These are phyloP conservation scores for Phialocephala subalpina DNA, from an alignment of 2,329 filamentous ascomycete genomes.

Conservation along the genomic window DNA sequence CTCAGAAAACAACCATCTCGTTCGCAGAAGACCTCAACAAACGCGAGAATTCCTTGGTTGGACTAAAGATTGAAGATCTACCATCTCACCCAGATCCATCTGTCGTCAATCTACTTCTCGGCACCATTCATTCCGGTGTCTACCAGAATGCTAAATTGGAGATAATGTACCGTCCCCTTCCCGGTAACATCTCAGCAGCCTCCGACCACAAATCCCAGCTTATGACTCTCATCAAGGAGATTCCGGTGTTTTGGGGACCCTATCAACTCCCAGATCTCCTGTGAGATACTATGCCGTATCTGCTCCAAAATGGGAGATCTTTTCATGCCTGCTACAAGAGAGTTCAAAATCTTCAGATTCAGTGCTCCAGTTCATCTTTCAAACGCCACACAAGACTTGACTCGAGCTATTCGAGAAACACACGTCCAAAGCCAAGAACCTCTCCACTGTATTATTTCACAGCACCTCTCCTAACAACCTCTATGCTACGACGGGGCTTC, in stretches of 20 bases:
- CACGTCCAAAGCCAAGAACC: background rate
- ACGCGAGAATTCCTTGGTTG: no score
- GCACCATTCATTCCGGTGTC: background rate
- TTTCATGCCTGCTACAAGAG: background rate
- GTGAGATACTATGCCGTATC: background rate
- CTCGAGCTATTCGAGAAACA: background rate
- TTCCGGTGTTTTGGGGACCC: background rate
- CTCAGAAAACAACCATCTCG: no score
- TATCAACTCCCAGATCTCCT: background rate
- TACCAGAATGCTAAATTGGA: no score
- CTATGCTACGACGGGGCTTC: background rate
- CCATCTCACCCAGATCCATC: no score
- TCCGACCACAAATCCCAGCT: background rate
- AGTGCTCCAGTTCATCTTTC: background rate
- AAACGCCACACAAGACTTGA: background rate
- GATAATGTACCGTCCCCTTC: no score
- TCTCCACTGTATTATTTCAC: background rate
- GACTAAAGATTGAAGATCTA: no score
- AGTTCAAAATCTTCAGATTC: background rate
- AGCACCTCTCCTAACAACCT: background rate
- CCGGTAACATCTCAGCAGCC: background rate
- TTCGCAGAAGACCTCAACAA: background rate
- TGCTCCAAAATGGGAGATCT: background rate
- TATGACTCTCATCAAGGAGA: no score
- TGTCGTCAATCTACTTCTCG: background rate